Evolutionary conservation across 2,329 filamentous ascomycete genomes (phyloP).

Genomic region (Chaetomium olivaceum): DNA sequence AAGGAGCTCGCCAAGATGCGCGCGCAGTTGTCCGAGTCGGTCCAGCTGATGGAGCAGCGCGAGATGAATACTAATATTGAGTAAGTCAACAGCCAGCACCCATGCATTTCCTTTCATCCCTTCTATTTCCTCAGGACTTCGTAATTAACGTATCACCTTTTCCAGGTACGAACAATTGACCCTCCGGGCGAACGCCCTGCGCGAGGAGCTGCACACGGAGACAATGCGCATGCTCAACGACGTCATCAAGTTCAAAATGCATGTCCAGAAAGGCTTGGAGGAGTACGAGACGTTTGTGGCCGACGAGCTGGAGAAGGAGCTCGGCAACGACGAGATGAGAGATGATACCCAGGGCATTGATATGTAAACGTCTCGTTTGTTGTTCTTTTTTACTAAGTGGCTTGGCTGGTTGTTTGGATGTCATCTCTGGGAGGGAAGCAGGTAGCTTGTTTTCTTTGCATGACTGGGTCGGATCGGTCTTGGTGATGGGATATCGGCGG

Average conservation of each 20-base stretch:
- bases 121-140: background rate
- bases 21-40: slow-evolving; percentile 76
- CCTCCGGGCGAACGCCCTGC: slow-evolving; percentile 76
- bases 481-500: background rate
- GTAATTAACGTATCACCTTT: slow-evolving; percentile 13
- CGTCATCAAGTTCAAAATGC: slow-evolving; percentile 97
- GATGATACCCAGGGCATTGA: slow-evolving; percentile 56
- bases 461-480: slow-evolving; percentile 2
- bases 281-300: slow-evolving; percentile 93
- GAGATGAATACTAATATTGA: slow-evolving; percentile 98
- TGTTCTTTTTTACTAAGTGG: background rate
- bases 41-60: slow-evolving; percentile 88
- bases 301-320: slow-evolving; percentile 85
- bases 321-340: slow-evolving; percentile 61
- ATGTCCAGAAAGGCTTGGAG: slow-evolving; percentile 88
- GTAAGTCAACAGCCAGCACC: slow-evolving; percentile 51
- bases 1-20: slow-evolving; percentile 96
- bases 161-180: slow-evolving; percentile 84
- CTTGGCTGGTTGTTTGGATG: slow-evolving; percentile 7
- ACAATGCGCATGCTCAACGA: slow-evolving; percentile 96
- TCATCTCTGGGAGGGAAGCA: background rate
- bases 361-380: slow-evolving; percentile 34
- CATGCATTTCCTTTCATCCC: too few species aligned
- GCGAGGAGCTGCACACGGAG: slow-evolving; percentile 97
- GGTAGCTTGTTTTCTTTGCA: slow-evolving; percentile 4